Conservation (phyloP, 164 flowering plant genomes). For the Aristolochia contorta region DNA sequence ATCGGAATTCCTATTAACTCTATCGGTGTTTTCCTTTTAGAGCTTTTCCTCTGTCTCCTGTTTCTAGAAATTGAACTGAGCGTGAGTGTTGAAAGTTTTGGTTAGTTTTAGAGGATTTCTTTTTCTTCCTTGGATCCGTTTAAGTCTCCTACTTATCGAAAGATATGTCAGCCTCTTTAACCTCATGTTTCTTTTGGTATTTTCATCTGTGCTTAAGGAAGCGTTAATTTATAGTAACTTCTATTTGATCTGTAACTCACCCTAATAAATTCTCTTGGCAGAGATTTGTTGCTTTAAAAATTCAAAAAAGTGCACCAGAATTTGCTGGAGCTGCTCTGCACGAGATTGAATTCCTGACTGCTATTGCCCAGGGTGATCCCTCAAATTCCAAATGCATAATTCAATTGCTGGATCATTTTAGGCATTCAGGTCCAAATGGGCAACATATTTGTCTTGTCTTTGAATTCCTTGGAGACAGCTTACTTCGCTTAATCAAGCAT, state of each 20-base stretch:
- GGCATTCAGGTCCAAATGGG: conserved; percentile 91
- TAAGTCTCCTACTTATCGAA: neutral
- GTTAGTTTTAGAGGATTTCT: no score
- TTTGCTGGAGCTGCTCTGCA: conserved; percentile 85
- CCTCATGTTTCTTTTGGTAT: neutral
- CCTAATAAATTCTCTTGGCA: conserved; percentile 16
- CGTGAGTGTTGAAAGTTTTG: no score
- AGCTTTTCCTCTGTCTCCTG: no score
- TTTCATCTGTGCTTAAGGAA: no score
- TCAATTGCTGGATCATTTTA: conserved; percentile 71
- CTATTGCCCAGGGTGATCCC: conserved; percentile 62
- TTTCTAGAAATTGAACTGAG: no score
- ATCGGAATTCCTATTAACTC: no score
- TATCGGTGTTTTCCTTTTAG: no score
- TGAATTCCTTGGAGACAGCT: conserved; percentile 87
- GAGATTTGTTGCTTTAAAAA: conserved; percentile 87
- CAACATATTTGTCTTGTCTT: conserved; percentile 90
- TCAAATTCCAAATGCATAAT: conserved; percentile 52
- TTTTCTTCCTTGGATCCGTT: no score
- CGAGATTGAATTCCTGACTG: conserved; percentile 76
- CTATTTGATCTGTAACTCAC: neutral
- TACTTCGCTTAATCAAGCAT: conserved; percentile 58
- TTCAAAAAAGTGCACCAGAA: conserved; percentile 85
- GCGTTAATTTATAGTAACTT: neutral
- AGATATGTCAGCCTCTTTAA: neutral